Conservation (phyloP, 2,329 filamentous ascomycete species). For the Ceratocystis harringtonii region DNA sequence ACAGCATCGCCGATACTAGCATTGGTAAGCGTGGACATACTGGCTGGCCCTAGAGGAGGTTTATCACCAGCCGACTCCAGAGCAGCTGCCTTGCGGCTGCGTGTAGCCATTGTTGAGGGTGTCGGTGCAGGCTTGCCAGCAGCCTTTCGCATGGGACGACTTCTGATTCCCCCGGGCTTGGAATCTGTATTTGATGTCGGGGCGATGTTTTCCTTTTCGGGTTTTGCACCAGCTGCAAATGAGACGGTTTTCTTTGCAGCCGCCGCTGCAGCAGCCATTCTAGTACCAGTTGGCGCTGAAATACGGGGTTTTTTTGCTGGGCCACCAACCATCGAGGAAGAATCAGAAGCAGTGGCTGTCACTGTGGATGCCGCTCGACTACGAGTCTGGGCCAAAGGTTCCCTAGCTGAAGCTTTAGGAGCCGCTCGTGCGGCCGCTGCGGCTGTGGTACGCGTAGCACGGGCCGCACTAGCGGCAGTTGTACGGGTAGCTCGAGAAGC, state of each 20-base stretch:
- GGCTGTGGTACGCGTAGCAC: slow-evolving; percentile 18
- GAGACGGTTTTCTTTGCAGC: slow-evolving; percentile 45
- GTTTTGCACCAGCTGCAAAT: slow-evolving; percentile 37
- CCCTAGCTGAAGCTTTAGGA: slow-evolving; percentile 12
- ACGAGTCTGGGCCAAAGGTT: background rate
- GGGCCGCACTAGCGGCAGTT: slow-evolving; percentile 24
- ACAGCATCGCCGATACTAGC: background rate
- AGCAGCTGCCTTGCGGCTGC: slow-evolving; percentile 10
- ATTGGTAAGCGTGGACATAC: slow-evolving; percentile 41
- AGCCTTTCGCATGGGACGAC: slow-evolving; percentile 34
- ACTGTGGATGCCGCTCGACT: slow-evolving; percentile 4
- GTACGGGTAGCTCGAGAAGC: slow-evolving; percentile 20
- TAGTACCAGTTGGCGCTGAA: slow-evolving; percentile 20
- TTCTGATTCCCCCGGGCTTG: slow-evolving; percentile 28
- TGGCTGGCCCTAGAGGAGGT: slow-evolving; percentile 48
- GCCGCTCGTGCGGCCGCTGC: slow-evolving; percentile 22
- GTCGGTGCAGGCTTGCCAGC: slow-evolving; percentile 20
- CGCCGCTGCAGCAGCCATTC: slow-evolving; percentile 22
- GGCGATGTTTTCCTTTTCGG: slow-evolving; percentile 48
- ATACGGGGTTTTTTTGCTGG: slow-evolving; percentile 30
- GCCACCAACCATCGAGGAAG: slow-evolving; percentile 19
- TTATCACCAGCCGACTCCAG: slow-evolving; percentile 26
- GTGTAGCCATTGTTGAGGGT: slow-evolving; percentile 7
- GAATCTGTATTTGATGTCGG: slow-evolving; percentile 25
- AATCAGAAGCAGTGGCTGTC: background rate